Base-by-base conservation (phyloP, 164 flowering plant genomes). In the Aristolochia californica region DNA sequence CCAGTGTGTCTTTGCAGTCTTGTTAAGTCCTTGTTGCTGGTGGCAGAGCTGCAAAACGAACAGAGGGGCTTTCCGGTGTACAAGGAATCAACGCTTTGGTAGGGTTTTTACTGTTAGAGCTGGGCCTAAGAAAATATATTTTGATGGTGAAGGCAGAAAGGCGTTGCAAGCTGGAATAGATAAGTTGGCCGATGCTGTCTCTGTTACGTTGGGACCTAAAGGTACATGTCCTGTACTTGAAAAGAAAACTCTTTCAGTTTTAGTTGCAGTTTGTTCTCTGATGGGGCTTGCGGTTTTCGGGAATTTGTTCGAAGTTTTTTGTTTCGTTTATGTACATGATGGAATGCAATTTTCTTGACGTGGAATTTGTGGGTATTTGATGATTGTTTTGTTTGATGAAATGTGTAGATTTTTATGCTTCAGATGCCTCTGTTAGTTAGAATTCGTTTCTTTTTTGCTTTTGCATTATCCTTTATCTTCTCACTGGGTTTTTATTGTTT, bases 181-280 rank as follows among this genome's bases (percentile, higher is more conserved):
- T 71, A 93, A 93, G 83, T 79, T 93, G 16, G 98, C 98, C 58
- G 98, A 93, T 81, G 94, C 90, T 67, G 98, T 93, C 68, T 74
- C 88, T 57, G 77, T 89, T 24, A 93, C 98, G 47, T 56, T 93
- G 43, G 98, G 98, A 40, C 98, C 98, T 9, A 89, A 67, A 85
- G 98, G 98, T 87, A 40, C 15, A 3, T 43, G 45, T 26, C 23
- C 15, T 34, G 40, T 28, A 28, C 34, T 28, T 28, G 3, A 28
- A 34, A 34, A 8, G 7, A 22, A 18, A 18, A 22, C 12, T 5
- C 26, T 18, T 51, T 51, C 13, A 51, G 12, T 51, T 51, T 13
- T 9, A 34, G 40, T 34, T 34, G 40, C 40, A 12, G 40, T 34
- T 3, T 34, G 10, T 34, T 34, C 0, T 34, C 40, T 34, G 10